phyloP scores from a whole-genome alignment of 1,284 basidiomycete genomes.

The Microbotryum silenes-acaulis region DNA sequence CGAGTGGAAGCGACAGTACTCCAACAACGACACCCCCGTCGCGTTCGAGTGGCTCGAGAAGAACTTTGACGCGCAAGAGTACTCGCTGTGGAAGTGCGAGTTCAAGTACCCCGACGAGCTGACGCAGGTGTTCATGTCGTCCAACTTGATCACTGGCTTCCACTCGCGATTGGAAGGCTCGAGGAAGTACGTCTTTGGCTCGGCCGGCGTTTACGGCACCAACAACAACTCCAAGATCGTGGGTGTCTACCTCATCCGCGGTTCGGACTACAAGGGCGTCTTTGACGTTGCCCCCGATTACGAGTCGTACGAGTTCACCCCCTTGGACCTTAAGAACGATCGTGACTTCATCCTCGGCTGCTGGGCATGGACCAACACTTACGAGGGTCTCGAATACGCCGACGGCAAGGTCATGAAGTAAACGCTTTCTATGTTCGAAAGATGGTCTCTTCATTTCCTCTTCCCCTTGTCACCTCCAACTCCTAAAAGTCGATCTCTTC shows the following conservation, averaged over 20 bases:
- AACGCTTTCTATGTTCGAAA: slow-evolving; percentile 6
- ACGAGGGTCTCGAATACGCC: slow-evolving; percentile 75
- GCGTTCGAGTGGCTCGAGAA: slow-evolving; percentile 37
- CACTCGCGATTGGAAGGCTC: slow-evolving; percentile 92
- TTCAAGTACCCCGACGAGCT: slow-evolving; percentile 98
- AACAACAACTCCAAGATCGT: slow-evolving; percentile 54
- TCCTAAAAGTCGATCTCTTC: too few species aligned
- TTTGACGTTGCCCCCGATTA: slow-evolving; percentile 77
- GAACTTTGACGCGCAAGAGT: slow-evolving; percentile 84
- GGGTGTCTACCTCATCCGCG: slow-evolving; percentile 75
- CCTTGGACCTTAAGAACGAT: slow-evolving; percentile 56
- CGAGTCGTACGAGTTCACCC: slow-evolving; percentile 78
- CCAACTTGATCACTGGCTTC: slow-evolving; percentile 75
- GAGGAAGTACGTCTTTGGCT: slow-evolving; percentile 83
- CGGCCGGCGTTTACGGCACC: slow-evolving; percentile 79
- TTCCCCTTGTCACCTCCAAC: too few species aligned
- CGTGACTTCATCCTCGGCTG: slow-evolving; percentile 84
- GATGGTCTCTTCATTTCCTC: not conserved
- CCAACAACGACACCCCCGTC: slow-evolving; percentile 79
- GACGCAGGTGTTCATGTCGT: slow-evolving; percentile 83
- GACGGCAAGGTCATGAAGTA: slow-evolving; percentile 56
- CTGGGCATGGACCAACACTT: slow-evolving; percentile 79
- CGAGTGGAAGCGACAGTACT: slow-evolving; percentile 97
- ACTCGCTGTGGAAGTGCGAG: slow-evolving; percentile 84
- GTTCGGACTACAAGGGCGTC: slow-evolving; percentile 58